A percentile compares a stretch with the other conserved stretches of the same genome.
Evolutionary conservation across 768 basidiomycete genomes (phyloP).

Genomic region (Boletus barrowsii): DNA sequence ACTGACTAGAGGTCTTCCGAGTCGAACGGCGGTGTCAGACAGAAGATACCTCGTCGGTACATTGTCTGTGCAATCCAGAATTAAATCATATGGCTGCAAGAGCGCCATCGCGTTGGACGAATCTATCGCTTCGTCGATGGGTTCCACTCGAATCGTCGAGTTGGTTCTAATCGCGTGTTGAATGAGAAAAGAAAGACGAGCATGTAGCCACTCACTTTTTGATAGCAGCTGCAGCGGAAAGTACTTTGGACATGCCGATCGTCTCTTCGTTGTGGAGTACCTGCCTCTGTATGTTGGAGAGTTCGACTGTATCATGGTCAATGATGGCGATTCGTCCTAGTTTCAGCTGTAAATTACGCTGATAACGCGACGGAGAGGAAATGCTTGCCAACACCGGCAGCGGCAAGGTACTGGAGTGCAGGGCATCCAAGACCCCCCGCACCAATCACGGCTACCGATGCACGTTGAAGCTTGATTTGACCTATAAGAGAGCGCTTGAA

Average conservation of each 20-base stretch:
- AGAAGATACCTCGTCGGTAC: constrained; percentile 89
- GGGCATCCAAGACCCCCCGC: constrained; percentile 97
- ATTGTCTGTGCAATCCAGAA: constrained; percentile 96
- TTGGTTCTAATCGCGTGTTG: constrained; percentile 56
- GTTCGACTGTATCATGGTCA: constrained; percentile 84
- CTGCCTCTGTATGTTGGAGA: constrained; percentile 91
- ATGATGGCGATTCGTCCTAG: constrained; percentile 83
- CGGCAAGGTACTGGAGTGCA: constrained; percentile 89
- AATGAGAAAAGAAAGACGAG: background rate
- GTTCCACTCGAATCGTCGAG: constrained; percentile 58
- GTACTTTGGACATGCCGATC: constrained; percentile 75
- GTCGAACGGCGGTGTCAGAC: constrained; percentile 76
- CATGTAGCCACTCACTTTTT: constrained; percentile 44
- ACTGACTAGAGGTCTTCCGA: constrained; percentile 82
- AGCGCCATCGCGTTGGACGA: constrained; percentile 63
- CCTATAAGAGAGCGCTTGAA: constrained; percentile 49
- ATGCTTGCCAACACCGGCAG: constrained; percentile 82
- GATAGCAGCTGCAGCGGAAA: constrained; percentile 74
- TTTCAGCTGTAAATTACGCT: constrained; percentile 4
- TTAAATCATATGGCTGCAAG: constrained; percentile 62
- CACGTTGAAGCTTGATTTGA: constrained; percentile 73
- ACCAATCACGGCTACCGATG: constrained; percentile 84
- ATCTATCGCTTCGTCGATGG: constrained; percentile 51
- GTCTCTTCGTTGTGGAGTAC: constrained; percentile 76
- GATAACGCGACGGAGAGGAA: background rate